phyloP scores from a whole-genome alignment of 1,139 yeast species.

The Candida buenavistaensis region DNA sequence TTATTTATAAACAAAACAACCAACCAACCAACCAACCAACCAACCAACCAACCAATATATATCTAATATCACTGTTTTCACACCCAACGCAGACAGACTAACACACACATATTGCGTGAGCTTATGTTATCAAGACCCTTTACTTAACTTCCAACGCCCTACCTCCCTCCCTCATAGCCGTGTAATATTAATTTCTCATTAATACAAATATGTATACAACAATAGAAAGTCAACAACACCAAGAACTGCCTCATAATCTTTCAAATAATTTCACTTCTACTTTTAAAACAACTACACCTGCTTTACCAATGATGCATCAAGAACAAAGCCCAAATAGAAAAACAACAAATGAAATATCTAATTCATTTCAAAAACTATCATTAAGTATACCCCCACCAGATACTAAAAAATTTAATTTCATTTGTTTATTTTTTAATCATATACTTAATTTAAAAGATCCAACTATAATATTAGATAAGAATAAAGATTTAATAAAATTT shows the following conservation, averaged over 20 bases:
- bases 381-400: slow-evolving; percentile 6
- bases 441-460: slow-evolving; percentile 13
- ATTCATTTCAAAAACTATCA: slow-evolving; percentile 6
- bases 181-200: not conserved
- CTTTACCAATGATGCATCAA: not conserved
- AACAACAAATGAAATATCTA: slow-evolving; percentile 1
- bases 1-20: no score
- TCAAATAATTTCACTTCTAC: slow-evolving; percentile 1
- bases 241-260: not conserved
- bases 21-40: no score
- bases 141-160: not conserved
- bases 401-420: slow-evolving; percentile 8
- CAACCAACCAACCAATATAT: no score
- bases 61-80: no score
- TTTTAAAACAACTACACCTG: slow-evolving; percentile 2
- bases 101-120: no score
- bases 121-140: no score
- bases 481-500: slow-evolving; percentile 7
- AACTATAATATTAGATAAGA: slow-evolving; percentile 8
- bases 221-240: slow-evolving; percentile 2
- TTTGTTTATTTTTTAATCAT: slow-evolving; percentile 11
- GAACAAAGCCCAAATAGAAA: slow-evolving; percentile 1
- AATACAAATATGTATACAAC: slow-evolving; percentile 3
- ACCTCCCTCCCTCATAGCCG: not conserved
- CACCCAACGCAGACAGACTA: no score